Percentiles rank a stretch among this genome's conserved stretches.
Conservation (phyloP, 345 rosid species). For the Euphorbia peplus region DNA sequence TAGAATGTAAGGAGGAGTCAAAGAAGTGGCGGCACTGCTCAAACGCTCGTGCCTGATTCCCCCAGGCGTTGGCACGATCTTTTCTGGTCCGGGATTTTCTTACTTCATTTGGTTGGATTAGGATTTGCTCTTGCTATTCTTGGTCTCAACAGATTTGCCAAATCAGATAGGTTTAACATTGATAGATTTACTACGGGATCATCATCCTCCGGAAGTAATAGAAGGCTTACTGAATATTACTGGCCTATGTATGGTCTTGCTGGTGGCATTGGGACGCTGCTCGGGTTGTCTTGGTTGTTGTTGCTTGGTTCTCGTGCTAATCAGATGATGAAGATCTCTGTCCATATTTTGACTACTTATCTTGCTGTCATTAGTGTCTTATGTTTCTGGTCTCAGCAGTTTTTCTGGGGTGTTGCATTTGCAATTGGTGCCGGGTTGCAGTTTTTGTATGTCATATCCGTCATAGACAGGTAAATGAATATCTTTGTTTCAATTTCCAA, state of each 20-base stretch:
- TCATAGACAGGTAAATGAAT: slow-evolving; percentile 73
- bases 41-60: slow-evolving; percentile 40
- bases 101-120: slow-evolving; percentile 61
- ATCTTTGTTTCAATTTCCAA: background rate
- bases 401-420: slow-evolving; percentile 82
- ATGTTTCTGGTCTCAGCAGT: slow-evolving; percentile 71
- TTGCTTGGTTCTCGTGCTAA: slow-evolving; percentile 70
- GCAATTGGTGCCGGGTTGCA: slow-evolving; percentile 77
- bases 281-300: slow-evolving; percentile 79
- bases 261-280: slow-evolving; percentile 64
- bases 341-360: slow-evolving; percentile 86
- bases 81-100: slow-evolving; percentile 78
- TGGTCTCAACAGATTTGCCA: slow-evolving; percentile 71
- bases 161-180: slow-evolving; percentile 69
- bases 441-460: slow-evolving; percentile 94
- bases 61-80: slow-evolving; percentile 84
- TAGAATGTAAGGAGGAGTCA: slow-evolving; percentile 65
- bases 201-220: slow-evolving; percentile 32
- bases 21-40: slow-evolving; percentile 47
- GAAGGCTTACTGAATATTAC: slow-evolving; percentile 69
- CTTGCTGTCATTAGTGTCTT: slow-evolving; percentile 86
- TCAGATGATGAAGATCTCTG: slow-evolving; percentile 84
- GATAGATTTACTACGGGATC: slow-evolving; percentile 47
- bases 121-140: slow-evolving; percentile 57
- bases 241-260: slow-evolving; percentile 92